Evolutionary conservation across 345 rosid species (phyloP), one percentile per base, ranked within the genome.

Genomic region (Hibiscus trionum): DNA sequence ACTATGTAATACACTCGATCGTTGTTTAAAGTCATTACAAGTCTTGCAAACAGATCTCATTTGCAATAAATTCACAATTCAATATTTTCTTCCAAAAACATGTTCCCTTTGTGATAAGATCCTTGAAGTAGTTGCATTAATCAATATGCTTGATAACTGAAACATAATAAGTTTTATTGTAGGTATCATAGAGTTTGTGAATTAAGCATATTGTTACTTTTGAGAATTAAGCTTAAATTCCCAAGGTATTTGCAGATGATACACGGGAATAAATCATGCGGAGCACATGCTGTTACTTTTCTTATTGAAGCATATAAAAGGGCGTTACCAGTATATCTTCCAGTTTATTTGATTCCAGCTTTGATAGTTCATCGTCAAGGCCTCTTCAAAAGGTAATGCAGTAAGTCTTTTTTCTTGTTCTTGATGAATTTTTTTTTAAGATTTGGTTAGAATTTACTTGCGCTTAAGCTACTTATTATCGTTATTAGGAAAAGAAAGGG

Each of bases 331-430:
- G 95, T 94, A 9, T 94, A 94, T 80, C 84, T 94, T 70, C 98
- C 97, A 57, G 94, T 90, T 19, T 94, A 94, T 85, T 78, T 94
- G 72, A 71, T 94, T 73, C 97, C 98, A 50, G 97, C 98, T 42
- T 76, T 91, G 63, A 88, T 94, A 75, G 96, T 94, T 75, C 98
- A 94, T 84, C 96, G 96, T 19, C 83, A 85, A 78, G 93, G 84
- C 71, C 93, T 94, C 61, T 65, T 77, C 47, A 84, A 90, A 85
- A 88, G 93, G 98, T 94, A 82, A 70, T 16, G 15, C 5, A 12
- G 53, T 50, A 42, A 24, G 70, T 7, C 15, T 6, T 14, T 44
- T 66, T 66, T 46, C 21, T 24, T n/a, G n/a, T 66, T 66, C 70
- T 46, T 44, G 35, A 46, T 3, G 50, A 39, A 26, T 3, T 24